These are phyloP conservation scores for Stromatinia cepivora DNA, from an alignment of 2,329 filamentous ascomycete genomes.

Conservation along the genomic window DNA sequence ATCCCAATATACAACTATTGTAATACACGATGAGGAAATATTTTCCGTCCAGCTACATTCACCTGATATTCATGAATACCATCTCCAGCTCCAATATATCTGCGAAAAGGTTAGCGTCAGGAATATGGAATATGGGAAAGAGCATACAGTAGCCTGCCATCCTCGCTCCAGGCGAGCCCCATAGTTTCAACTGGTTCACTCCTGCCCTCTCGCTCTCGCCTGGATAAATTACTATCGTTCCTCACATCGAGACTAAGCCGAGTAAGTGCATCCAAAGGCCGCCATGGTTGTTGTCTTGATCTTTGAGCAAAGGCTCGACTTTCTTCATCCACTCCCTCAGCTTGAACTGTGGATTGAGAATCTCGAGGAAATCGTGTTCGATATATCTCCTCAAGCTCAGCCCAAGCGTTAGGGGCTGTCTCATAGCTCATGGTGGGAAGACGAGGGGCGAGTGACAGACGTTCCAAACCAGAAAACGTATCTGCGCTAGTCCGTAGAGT, in stretches of 20 bases:
- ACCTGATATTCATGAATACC: conserved; percentile 75
- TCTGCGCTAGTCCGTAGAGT: conserved; percentile 27
- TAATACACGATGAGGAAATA: conserved; percentile 55
- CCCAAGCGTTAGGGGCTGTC: conserved; percentile 43
- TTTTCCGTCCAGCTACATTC: conserved; percentile 61
- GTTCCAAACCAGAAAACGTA: conserved; percentile 36
- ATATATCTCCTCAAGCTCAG: conserved; percentile 48
- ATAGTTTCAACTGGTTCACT: conserved; percentile 55
- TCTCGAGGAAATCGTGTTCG: conserved; percentile 39
- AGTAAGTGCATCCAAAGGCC: conserved; percentile 30
- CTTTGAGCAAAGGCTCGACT: conserved; percentile 40
- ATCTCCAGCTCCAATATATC: conserved; percentile 65
- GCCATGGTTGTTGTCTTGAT: conserved; percentile 37
- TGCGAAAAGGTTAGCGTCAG: conserved; percentile 38
- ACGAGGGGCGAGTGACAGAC: conserved; percentile 32
- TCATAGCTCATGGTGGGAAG: conserved; percentile 36
- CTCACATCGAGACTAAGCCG: conserved; percentile 33
- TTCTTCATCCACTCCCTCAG: conserved; percentile 38
- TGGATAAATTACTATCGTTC: conserved; percentile 37
- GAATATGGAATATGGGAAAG: neutral
- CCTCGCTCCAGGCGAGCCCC: conserved; percentile 61
- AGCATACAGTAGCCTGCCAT: conserved; percentile 60
- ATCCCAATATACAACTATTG: conserved; percentile 43
- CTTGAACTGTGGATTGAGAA: conserved; percentile 33
- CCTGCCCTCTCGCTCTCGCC: conserved; percentile 30